Conservation (phyloP, 2,329 filamentous ascomycete species). For the Chrysoporthe deuterocubensis region DNA sequence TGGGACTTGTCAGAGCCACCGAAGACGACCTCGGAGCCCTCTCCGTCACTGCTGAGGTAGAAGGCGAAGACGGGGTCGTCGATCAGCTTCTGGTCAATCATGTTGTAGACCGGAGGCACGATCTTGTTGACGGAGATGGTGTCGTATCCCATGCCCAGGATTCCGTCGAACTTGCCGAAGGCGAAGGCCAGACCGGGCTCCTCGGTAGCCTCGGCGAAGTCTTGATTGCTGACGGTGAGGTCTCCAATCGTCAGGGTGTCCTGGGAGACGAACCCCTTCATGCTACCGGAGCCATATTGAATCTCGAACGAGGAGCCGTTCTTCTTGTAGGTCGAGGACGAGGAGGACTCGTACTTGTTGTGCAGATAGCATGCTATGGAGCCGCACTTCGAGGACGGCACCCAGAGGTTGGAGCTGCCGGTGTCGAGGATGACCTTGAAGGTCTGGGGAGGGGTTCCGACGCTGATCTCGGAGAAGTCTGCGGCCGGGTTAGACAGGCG, state of each 20-base stretch:
- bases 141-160: constrained; percentile 91
- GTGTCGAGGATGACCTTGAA: constrained; percentile 99
- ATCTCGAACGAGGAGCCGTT: constrained; percentile 95
- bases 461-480: constrained; percentile 97
- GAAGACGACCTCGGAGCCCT: constrained; percentile 85
- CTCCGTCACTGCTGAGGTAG: constrained; percentile 81
- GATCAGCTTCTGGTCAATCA: constrained; percentile 86
- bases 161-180: constrained; percentile 96
- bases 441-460: constrained; percentile 87
- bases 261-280: constrained; percentile 91
- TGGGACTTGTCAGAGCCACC: constrained; percentile 85
- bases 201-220: constrained; percentile 94
- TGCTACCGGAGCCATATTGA: constrained; percentile 89
- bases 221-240: constrained; percentile 82
- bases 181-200: constrained; percentile 97
- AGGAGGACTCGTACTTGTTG: constrained; percentile 90
- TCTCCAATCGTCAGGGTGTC: constrained; percentile 89
- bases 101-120: constrained; percentile 93
- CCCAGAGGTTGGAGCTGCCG: constrained; percentile 98
- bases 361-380: constrained; percentile 99
- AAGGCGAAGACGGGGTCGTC: constrained; percentile 96
- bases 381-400: constrained; percentile 85
- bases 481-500: constrained; percentile 6
- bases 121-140: constrained; percentile 97
- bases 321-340: constrained; percentile 89